Percentiles rank a stretch among this genome's conserved stretches.
Evolutionary conservation across 2,329 filamentous ascomycete species (phyloP).

Genomic region (Raffaelea ambrosiae): DNA sequence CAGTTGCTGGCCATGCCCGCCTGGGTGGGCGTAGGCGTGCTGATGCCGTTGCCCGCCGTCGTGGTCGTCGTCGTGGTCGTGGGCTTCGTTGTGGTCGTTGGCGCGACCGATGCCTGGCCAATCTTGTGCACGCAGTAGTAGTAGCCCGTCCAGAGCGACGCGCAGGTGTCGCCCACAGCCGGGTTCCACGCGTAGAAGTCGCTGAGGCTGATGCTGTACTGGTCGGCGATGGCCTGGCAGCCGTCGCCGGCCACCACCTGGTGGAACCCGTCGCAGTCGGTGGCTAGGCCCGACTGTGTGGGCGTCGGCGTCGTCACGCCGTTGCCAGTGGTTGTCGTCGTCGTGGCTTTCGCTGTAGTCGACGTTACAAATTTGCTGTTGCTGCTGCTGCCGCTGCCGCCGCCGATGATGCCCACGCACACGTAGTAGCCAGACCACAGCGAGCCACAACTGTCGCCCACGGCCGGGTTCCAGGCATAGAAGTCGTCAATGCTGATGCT

Average conservation of each 20-base stretch:
- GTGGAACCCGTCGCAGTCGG: slow-evolving; percentile 1
- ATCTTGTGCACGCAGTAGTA: too few relatives aligned
- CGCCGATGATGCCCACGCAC: too few relatives aligned
- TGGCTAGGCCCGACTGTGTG: not conserved
- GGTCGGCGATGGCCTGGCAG: not conserved
- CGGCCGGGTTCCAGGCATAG: slow-evolving; percentile 2
- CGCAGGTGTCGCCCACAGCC: slow-evolving; percentile 11
- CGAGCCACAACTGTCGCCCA: slow-evolving; percentile 10
- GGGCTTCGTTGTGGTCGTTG: too few relatives aligned
- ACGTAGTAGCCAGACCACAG: not conserved
- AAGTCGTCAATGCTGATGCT: slow-evolving; percentile 7
- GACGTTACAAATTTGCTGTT: too few relatives aligned
- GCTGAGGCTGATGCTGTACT: slow-evolving; percentile 2
- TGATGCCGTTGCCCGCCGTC: too few relatives aligned
- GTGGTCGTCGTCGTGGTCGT: too few relatives aligned
- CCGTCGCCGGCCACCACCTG: not conserved
- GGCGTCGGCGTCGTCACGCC: not conserved
- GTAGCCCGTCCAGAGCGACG: not conserved
- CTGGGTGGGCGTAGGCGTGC: slow-evolving; percentile 6
- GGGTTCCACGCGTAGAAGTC: slow-evolving; percentile 2
- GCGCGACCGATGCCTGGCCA: too few relatives aligned
- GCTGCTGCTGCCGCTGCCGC: too few relatives aligned
- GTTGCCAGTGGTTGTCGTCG: not conserved
- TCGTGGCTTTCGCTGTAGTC: too few relatives aligned
- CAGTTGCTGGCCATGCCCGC: slow-evolving; percentile 5